These are phyloP conservation scores for Mycena filopes DNA, from an alignment of 768 basidiomycete species.

Conservation along the genomic window DNA sequence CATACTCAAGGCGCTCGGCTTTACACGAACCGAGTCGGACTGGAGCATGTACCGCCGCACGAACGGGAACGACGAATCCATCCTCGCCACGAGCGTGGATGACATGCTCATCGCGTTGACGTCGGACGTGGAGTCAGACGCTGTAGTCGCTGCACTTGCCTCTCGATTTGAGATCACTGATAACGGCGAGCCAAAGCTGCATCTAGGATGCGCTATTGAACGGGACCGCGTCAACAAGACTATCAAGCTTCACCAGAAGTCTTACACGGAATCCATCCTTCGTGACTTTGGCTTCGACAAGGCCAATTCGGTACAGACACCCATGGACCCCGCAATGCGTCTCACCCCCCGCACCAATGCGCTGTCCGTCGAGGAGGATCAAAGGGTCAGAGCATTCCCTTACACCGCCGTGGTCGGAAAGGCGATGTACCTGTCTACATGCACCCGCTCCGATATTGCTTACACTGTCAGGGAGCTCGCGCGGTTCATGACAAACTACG, in stretches of 20 bases:
- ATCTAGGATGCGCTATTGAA: constrained; percentile 21
- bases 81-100: constrained; percentile 11
- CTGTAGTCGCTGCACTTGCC: constrained; percentile 11
- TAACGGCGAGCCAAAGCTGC: constrained; percentile 15
- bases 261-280: constrained; percentile 30
- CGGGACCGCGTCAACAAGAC: constrained; percentile 3
- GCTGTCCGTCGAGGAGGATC: constrained; percentile 6
- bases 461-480: constrained; percentile 21
- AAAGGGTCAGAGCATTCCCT: constrained; percentile 1
- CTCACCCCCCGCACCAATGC: not conserved
- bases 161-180: constrained; percentile 23
- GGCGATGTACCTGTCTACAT: constrained; percentile 32
- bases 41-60: constrained; percentile 26
- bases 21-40: constrained; percentile 18
- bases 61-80: not conserved
- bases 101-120: constrained; percentile 24
- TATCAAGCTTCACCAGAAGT: constrained; percentile 18
- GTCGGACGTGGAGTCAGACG: constrained; percentile 11
- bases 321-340: constrained; percentile 30
- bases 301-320: constrained; percentile 22
- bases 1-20: not conserved
- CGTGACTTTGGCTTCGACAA: constrained; percentile 20
- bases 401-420: constrained; percentile 31
- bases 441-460: constrained; percentile 9
- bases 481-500: constrained; percentile 18